Conservation (phyloP, 176 grass and related monocot genomes). For the Calamus simplicifolius region DNA sequence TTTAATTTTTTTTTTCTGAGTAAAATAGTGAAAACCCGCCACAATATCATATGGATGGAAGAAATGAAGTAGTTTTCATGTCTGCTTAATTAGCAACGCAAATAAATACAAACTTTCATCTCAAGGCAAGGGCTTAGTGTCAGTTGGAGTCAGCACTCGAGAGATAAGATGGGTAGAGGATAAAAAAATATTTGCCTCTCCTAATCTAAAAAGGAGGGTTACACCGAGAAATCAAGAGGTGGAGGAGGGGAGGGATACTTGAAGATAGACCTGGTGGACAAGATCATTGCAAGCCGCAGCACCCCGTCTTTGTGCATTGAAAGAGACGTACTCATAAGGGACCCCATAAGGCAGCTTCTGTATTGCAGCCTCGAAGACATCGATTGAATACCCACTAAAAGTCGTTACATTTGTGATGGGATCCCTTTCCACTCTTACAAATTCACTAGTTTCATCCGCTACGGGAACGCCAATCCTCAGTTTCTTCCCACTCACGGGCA, state of each 20-base stretch:
- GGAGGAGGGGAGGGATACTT: background rate
- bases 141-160: too few relatives aligned
- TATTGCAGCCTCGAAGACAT: conserved; percentile 2
- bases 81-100: too few relatives aligned
- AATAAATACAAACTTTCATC: too few relatives aligned
- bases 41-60: too few relatives aligned
- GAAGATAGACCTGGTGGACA: conserved; percentile 13
- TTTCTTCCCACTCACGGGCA: conserved; percentile 20
- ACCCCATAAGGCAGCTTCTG: background rate
- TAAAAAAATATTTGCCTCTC: too few relatives aligned
- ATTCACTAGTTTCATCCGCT: conserved; percentile 22
- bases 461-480: conserved; percentile 34
- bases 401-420: conserved; percentile 14
- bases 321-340: background rate
- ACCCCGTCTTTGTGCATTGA: background rate
- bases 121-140: too few relatives aligned
- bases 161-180: too few relatives aligned
- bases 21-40: too few relatives aligned
- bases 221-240: too few relatives aligned
- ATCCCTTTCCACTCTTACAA: conserved; percentile 37
- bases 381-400: background rate
- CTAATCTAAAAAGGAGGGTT: too few relatives aligned
- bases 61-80: too few relatives aligned
- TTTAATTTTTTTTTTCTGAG: too few relatives aligned
- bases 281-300: background rate